Evolutionary conservation across 176 grass and related monocot genomes (phyloP).

Genomic region (Otatea glauca): DNA sequence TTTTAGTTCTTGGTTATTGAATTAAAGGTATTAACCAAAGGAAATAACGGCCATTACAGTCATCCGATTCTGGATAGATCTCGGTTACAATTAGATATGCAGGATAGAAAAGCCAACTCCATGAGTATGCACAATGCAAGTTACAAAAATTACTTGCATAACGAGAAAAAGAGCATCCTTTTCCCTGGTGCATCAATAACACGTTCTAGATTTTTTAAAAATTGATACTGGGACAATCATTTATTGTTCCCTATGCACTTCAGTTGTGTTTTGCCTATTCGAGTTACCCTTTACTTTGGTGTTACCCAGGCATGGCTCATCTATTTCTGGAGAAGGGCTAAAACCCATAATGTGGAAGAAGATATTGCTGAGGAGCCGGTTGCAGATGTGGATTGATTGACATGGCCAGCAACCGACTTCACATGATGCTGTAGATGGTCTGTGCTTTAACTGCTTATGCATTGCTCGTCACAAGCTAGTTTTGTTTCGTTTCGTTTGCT

Average conservation of each 20-base stretch:
- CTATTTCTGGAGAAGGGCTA: constrained; percentile 95
- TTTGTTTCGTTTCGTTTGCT: neutral
- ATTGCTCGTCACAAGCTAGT: neutral
- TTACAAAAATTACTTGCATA: neutral
- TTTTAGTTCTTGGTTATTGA: neutral
- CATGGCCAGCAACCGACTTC: constrained; percentile 71
- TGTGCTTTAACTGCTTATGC: neutral
- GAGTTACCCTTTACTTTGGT: constrained; percentile 18
- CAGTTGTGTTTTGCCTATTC: neutral
- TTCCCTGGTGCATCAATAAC: neutral
- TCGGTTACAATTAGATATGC: neutral
- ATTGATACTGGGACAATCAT: neutral
- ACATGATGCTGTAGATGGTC: constrained; percentile 91
- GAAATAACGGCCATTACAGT: neutral
- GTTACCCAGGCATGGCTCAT: constrained; percentile 71
- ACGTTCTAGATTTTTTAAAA: neutral
- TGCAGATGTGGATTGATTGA: constrained; percentile 77
- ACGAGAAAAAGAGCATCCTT: neutral
- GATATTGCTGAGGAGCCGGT: constrained; percentile 84
- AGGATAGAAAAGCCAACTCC: neutral
- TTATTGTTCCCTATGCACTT: constrained; percentile 12
- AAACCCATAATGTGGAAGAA: constrained; percentile 70
- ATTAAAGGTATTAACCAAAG: neutral
- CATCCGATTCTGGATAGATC: neutral
- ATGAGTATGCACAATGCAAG: neutral